phyloP scores from a whole-genome alignment of 2,329 filamentous ascomycete species.

The Aspergillus hortae region DNA sequence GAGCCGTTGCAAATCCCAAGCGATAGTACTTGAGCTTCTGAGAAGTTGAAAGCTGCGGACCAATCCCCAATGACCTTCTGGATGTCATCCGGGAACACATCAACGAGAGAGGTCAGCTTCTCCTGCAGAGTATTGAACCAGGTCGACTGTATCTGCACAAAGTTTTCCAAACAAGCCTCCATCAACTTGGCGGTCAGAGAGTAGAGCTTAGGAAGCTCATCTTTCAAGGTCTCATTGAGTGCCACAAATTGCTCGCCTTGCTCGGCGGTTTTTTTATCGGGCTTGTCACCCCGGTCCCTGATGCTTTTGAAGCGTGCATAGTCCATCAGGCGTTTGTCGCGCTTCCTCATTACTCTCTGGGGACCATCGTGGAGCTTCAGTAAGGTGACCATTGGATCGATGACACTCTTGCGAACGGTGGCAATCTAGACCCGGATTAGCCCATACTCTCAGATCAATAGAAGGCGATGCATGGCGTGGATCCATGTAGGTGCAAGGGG shows the following conservation, averaged over 20 bases:
- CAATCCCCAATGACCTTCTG: constrained; percentile 74
- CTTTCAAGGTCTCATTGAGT: constrained; percentile 87
- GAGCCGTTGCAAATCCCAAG: constrained; percentile 76
- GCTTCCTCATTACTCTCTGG: constrained; percentile 87
- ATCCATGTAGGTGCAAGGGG: neutral
- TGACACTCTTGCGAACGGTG: constrained; percentile 75
- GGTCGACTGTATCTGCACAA: constrained; percentile 75
- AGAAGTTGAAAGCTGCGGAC: constrained; percentile 71
- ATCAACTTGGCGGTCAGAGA: constrained; percentile 76
- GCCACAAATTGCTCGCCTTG: constrained; percentile 85
- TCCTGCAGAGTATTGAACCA: constrained; percentile 84
- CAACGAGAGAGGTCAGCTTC: constrained; percentile 73
- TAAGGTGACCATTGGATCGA: constrained; percentile 75
- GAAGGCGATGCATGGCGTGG: too few species aligned
- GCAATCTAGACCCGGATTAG: constrained; percentile 39
- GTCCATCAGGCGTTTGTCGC: constrained; percentile 85
- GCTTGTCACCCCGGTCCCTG: constrained; percentile 75
- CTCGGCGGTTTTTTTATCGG: constrained; percentile 80
- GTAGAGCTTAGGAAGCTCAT: constrained; percentile 84
- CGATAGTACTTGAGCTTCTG: constrained; percentile 67
- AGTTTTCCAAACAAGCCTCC: constrained; percentile 75
- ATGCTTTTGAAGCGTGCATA: constrained; percentile 78
- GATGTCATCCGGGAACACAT: constrained; percentile 64
- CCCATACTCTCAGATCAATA: too few species aligned
- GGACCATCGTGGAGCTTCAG: constrained; percentile 80